phyloP scores from a whole-genome alignment of 176 grass and related monocot species.

The Triticum monococcum region DNA sequence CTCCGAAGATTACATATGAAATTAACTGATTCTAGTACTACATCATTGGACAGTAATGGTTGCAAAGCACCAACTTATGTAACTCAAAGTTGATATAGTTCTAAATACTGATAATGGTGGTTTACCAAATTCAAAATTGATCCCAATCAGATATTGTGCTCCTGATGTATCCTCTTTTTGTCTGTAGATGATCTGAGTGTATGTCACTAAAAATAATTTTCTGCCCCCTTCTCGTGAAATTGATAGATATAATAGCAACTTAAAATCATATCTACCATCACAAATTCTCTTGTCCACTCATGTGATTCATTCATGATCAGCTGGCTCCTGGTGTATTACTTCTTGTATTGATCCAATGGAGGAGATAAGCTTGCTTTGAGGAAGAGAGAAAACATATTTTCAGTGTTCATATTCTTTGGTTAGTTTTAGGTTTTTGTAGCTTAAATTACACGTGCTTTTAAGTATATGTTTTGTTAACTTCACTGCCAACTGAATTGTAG shows the following conservation, averaged over 20 bases:
- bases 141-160: neutral
- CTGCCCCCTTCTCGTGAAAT: neutral
- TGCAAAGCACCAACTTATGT: too few relatives aligned
- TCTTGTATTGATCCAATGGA: neutral
- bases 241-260: neutral
- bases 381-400: neutral
- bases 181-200: neutral
- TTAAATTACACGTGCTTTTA: neutral
- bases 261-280: neutral
- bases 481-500: slow-evolving; percentile 42
- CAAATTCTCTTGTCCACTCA: neutral
- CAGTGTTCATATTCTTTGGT: neutral
- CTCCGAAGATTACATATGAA: too few relatives aligned
- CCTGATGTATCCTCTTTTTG: neutral
- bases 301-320: neutral
- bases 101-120: neutral
- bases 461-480: slow-evolving; percentile 15
- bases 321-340: neutral
- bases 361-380: neutral
- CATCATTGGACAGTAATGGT: too few relatives aligned
- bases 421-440: neutral
- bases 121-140: slow-evolving; percentile 14
- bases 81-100: neutral
- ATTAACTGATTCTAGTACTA: too few relatives aligned
- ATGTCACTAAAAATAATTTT: neutral